Conservation (phyloP, 2,329 filamentous ascomycete genomes). For the Davidsoniella eucalypti region DNA sequence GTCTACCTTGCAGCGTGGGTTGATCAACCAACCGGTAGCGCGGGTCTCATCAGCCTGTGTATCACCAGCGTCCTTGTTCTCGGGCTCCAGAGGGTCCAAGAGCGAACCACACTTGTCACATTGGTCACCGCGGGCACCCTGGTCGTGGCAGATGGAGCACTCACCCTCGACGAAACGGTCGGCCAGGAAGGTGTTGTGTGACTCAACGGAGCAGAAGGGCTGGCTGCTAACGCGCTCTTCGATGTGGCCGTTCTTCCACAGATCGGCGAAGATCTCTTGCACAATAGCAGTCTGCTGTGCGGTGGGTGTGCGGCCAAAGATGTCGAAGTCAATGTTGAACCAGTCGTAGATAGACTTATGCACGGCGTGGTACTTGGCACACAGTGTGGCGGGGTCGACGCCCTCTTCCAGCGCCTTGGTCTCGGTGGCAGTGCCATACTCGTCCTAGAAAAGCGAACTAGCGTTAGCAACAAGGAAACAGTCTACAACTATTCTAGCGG, state of each 20-base stretch:
- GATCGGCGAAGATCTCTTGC: slow-evolving; percentile 73
- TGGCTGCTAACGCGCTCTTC: slow-evolving; percentile 78
- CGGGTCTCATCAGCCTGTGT: slow-evolving; percentile 20
- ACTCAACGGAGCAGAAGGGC: slow-evolving; percentile 59
- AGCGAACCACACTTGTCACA: slow-evolving; percentile 60
- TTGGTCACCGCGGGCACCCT: slow-evolving; percentile 57
- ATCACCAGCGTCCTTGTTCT: slow-evolving; percentile 19
- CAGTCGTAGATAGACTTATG: slow-evolving; percentile 88
- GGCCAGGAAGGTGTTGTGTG: slow-evolving; percentile 61
- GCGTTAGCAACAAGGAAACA: background rate
- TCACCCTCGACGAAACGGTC: slow-evolving; percentile 72
- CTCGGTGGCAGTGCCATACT: slow-evolving; percentile 92
- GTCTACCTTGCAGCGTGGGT: slow-evolving; percentile 83
- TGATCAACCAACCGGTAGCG: slow-evolving; percentile 43
- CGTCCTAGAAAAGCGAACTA: slow-evolving; percentile 40
- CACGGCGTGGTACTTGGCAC: slow-evolving; percentile 80
- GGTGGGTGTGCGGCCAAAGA: slow-evolving; percentile 87
- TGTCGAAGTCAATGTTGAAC: slow-evolving; percentile 90
- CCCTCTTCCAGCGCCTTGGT: slow-evolving; percentile 87
- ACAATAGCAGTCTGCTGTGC: slow-evolving; percentile 80
- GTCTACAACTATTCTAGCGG: background rate
- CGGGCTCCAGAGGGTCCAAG: slow-evolving; percentile 50
- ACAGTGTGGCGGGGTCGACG: slow-evolving; percentile 66
- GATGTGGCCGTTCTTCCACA: slow-evolving; percentile 78
- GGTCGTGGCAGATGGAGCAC: slow-evolving; percentile 57